Conservation (phyloP, 2,329 filamentous ascomycete species). For the Coleophoma crateriformis region DNA sequence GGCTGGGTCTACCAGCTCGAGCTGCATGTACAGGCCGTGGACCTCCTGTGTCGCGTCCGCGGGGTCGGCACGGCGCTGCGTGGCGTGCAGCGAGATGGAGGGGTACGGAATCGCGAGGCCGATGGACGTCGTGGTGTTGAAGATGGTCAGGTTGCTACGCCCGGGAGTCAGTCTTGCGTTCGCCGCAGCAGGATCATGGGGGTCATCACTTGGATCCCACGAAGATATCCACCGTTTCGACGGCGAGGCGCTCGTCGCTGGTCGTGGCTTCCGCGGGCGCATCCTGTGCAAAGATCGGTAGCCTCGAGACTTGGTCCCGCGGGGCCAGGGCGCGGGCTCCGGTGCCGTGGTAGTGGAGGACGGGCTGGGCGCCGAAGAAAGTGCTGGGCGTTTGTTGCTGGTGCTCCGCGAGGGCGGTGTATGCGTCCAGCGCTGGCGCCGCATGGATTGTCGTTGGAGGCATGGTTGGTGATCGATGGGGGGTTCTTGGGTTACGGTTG, state of each 20-base stretch:
- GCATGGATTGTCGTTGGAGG: constrained; percentile 46
- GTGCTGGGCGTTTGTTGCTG: constrained; percentile 66
- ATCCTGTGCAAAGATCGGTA: constrained; percentile 45
- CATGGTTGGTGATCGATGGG: constrained; percentile 10
- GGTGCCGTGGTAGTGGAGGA: constrained; percentile 59
- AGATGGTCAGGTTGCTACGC: constrained; percentile 54
- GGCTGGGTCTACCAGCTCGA: constrained; percentile 54
- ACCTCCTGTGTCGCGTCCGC: constrained; percentile 32
- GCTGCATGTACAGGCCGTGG: constrained; percentile 58
- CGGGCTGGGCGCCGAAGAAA: constrained; percentile 66
- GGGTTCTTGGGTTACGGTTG: too few relatives aligned
- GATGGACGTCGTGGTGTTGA: constrained; percentile 47
- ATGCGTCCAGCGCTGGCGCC: constrained; percentile 52
- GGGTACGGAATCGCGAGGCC: constrained; percentile 71
- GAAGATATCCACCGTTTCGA: constrained; percentile 44
- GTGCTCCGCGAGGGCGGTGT: constrained; percentile 61
- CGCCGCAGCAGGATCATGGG: neutral
- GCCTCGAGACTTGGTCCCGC: constrained; percentile 43
- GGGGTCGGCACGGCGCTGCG: constrained; percentile 48
- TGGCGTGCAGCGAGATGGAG: constrained; percentile 68
- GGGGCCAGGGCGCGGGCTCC: constrained; percentile 54
- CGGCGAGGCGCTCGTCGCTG: constrained; percentile 7
- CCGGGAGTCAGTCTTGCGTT: constrained; percentile 4
- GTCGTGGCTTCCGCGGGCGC: constrained; percentile 35
- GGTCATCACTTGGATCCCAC: constrained; percentile 50